Conservation (phyloP, 176 grass and related monocot genomes). For the Bolboschoenus planiculmis region DNA sequence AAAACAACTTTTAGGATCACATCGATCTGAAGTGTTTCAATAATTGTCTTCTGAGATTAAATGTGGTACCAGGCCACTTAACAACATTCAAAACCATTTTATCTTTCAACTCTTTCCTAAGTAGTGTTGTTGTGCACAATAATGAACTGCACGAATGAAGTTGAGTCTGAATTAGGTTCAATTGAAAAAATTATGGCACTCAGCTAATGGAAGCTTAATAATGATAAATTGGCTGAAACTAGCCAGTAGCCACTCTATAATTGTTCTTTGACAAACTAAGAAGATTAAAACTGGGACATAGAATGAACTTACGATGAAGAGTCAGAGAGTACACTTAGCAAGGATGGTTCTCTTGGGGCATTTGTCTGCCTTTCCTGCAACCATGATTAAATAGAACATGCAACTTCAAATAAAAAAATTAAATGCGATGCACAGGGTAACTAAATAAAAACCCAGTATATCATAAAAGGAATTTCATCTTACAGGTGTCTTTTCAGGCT, state of each 20-base stretch:
- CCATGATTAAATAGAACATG: slow-evolving; percentile 19
- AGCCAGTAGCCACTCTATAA: background rate
- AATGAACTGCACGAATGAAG: background rate
- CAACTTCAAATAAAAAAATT: background rate
- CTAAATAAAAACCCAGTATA: background rate
- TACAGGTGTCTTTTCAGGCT: slow-evolving; percentile 45
- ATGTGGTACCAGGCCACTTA: background rate
- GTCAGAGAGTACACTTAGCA: slow-evolving; percentile 79
- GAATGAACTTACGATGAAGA: slow-evolving; percentile 63
- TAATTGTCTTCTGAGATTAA: background rate
- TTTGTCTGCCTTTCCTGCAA: slow-evolving; percentile 50
- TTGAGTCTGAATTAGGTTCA: background rate
- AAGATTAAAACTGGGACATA: background rate
- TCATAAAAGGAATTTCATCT: slow-evolving; percentile 33
- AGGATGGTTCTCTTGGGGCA: slow-evolving; percentile 45
- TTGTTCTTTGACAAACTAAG: background rate
- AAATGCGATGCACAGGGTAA: background rate
- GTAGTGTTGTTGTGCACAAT: background rate
- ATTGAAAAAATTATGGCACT: background rate
- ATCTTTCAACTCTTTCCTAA: background rate
- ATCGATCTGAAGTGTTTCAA: background rate
- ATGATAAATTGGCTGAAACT: background rate
- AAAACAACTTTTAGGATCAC: background rate
- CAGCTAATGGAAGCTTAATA: background rate
- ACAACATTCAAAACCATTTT: background rate